A percentile compares a stretch with the other conserved stretches of the same genome.
These are phyloP conservation scores for Aureobasidium sp. DNA, from an alignment of 2,329 filamentous ascomycete species.

Conservation along the genomic window DNA sequence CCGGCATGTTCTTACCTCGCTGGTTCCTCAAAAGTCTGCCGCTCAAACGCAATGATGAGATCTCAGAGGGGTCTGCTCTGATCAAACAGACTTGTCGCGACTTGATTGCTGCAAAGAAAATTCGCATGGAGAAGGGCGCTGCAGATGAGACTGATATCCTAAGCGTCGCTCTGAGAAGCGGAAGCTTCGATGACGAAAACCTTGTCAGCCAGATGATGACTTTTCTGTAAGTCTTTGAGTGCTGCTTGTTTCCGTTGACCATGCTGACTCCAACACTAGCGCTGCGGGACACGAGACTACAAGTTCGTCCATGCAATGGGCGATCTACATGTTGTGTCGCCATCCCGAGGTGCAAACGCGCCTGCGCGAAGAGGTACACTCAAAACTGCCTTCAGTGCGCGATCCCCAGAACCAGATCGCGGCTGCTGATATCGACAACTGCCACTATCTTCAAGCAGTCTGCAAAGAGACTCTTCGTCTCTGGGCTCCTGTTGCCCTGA, in stretches of 20 bases:
- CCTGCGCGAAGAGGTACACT: conserved; percentile 46
- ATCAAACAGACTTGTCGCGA: conserved; percentile 62
- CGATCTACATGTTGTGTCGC: conserved; percentile 46
- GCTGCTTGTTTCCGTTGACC: background rate
- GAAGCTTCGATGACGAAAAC: conserved; percentile 68
- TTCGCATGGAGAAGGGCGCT: conserved; percentile 42
- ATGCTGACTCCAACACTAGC: background rate
- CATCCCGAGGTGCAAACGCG: conserved; percentile 43
- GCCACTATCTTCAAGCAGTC: conserved; percentile 75
- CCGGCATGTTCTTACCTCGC: conserved; percentile 52
- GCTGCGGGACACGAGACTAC: conserved; percentile 60
- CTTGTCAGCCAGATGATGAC: conserved; percentile 89
- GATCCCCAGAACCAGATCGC: conserved; percentile 38
- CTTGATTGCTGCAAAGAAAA: conserved; percentile 65
- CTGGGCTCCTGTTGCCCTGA: conserved; percentile 64
- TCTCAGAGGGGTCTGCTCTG: conserved; percentile 48
- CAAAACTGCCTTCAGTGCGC: conserved; percentile 38
- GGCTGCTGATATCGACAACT: conserved; percentile 57
- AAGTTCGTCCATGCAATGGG: conserved; percentile 48
- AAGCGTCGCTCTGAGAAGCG: conserved; percentile 69
- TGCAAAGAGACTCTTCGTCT: conserved; percentile 71
- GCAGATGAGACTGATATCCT: conserved; percentile 63
- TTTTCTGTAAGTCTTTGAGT: conserved; percentile 48
- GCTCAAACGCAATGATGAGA: conserved; percentile 60
- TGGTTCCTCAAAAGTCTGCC: conserved; percentile 60